Evolutionary conservation across 306 rosid genomes (phyloP), one percentile per base, ranked within the genome.

Genomic region (Benincasa hispida): DNA sequence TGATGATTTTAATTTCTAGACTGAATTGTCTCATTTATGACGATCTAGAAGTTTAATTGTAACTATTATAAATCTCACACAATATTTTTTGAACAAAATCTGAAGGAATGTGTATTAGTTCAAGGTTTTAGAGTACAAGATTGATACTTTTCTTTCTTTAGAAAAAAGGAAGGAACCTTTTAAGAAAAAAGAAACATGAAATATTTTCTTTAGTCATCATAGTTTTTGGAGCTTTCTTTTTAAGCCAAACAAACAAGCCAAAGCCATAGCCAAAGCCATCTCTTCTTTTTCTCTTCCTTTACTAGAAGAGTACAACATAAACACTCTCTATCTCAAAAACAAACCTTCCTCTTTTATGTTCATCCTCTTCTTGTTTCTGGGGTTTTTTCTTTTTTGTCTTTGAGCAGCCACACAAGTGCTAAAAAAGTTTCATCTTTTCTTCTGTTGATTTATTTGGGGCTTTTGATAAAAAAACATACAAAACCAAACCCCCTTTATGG

Each of bases 181-280:
- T 5, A 17, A 66, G 34, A 68, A 6, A 6, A 22, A 19, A 50
- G 6, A 51, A 70, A 70, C 2, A 62, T 17, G 13, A 12, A 21
- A 77, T 82, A 78, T 79, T 79, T 72, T 12, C 30, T 50, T 8
- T 39, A 42, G 45, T 41, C 67, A 61, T 78, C 75, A 80, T 80
- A 59, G 54, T 45, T 72, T 86, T 88, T 88, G 90, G 88, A 84
- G 88, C 78, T 88, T 81, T 88, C 83, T 81, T 66, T 55, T 21
- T 80, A 61, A 73, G 77, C 79, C 87, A 85, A 85, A 82, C 81
- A 80, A 85, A 83, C 74, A 72, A 81, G 76, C 59, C 25, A 30
- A 50, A 42, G 34, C 82, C 76, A 75, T 6, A 32, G 5, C 35
- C 35, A 60, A 73, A 45, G 8, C 14, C 42, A 27, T 28, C 21